These are phyloP conservation scores for Chionographis japonica DNA, from an alignment of 106 monocot genomes.

Conservation along the genomic window DNA sequence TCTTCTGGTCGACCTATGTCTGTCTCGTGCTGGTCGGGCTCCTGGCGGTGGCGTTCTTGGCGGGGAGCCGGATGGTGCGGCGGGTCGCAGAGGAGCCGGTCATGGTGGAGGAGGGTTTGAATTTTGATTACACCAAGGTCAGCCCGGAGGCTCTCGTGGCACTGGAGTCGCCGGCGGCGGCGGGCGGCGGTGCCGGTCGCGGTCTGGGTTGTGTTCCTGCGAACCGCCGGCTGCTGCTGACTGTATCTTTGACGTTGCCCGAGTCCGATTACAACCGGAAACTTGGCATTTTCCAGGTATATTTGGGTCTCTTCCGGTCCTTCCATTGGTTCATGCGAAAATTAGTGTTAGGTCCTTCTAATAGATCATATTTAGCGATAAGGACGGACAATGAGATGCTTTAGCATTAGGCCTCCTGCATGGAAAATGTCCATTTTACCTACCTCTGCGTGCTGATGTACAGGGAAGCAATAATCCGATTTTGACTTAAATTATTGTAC, in stretches of 20 bases:
- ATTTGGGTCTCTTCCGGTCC: background rate
- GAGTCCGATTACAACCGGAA: slow-evolving; percentile 89
- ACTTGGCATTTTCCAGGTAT: slow-evolving; percentile 94
- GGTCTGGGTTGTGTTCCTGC: slow-evolving; percentile 18
- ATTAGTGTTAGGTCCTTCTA: no score
- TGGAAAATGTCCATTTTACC: no score
- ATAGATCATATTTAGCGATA: no score
- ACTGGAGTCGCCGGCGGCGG: slow-evolving; percentile 12
- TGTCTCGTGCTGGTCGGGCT: slow-evolving; percentile 40
- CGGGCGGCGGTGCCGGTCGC: background rate
- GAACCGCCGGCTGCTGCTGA: slow-evolving; percentile 49
- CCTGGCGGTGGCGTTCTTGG: slow-evolving; percentile 46
- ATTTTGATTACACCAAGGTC: slow-evolving; percentile 81
- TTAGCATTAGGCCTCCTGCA: no score
- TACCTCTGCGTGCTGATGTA: no score
- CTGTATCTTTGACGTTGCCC: slow-evolving; percentile 61
- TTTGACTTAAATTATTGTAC: no score
- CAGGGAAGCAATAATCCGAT: no score
- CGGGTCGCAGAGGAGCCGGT: slow-evolving; percentile 64
- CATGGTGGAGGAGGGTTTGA: slow-evolving; percentile 41
- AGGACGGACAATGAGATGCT: no score
- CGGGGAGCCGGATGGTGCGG: slow-evolving; percentile 35
- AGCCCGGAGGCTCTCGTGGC: slow-evolving; percentile 70
- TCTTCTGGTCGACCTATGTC: slow-evolving; percentile 70
- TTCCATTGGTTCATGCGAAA: no score